Base-by-base conservation (phyloP, 208 protist genomes). In the Sergeia podlipaevii region DNA sequence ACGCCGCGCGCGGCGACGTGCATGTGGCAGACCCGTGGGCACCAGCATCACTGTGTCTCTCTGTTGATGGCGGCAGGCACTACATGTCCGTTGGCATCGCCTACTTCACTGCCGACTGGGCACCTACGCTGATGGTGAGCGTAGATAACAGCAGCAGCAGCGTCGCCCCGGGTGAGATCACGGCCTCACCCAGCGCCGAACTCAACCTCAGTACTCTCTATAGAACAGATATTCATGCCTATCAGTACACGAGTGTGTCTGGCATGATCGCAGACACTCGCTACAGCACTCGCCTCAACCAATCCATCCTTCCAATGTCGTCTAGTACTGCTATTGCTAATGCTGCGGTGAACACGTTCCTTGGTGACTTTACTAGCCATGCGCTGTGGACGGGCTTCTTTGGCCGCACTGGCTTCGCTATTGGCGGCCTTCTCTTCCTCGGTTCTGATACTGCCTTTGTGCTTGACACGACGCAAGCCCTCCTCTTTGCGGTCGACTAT, bases 341-440 rank as follows among this genome's bases (percentile, higher is more conserved):
- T 26, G 13, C 29, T 4, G 48, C 48, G 7, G 39, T 34, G 24
- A 59, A 63, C n/a, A 21, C 26, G 18, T 76, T 70, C 60, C 30
- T 82, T 11, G 65, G 56, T 23, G 52, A 45, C 33, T 75, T 89
- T 34, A 78, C 72, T 5, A 70, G 70, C 11, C 62, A 81, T 33
- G 65, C 66, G 42, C 62, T 90, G 55, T 86, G 82, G 77, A 70
- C 57, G 13, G 82, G 82, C 15, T 90, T 90, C 59, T 27, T 81
- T 8, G 66, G 70, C 27, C 36, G 47, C 11, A 62, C 52, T 47
- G 77, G 71, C 24, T 85, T 75, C 59, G 72, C 57, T 30, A 46
- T 44, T 33, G 65, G 73, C 30, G 77, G 77, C 13, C 47, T 77
- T 17, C 45, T 90, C 5, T 84, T 84, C 63, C 29, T 90, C 2